phyloP scores from a whole-genome alignment of 2,329 filamentous ascomycete species.

The Fusarium udum region DNA sequence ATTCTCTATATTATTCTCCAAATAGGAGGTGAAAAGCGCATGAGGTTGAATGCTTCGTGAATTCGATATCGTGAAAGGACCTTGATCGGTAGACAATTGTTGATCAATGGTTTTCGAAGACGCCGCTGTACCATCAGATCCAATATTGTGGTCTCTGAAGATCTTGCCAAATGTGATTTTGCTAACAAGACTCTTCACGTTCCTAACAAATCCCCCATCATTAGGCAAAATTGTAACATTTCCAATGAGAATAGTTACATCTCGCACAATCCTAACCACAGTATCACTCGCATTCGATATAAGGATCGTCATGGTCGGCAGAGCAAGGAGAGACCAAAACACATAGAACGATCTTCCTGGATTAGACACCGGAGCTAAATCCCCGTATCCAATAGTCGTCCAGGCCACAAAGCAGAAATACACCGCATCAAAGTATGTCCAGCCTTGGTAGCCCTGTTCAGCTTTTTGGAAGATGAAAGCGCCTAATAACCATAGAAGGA shows the following conservation, averaged over 20 bases:
- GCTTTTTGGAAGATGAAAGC: neutral
- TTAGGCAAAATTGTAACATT: neutral
- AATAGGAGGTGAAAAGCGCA: neutral
- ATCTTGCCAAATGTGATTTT: neutral
- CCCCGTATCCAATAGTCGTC: slow-evolving; percentile 3
- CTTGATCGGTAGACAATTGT: too few relatives aligned
- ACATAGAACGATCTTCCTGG: neutral
- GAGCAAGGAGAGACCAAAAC: neutral
- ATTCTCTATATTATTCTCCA: too few relatives aligned
- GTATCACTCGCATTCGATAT: slow-evolving; percentile 2
- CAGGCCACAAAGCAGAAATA: slow-evolving; percentile 5
- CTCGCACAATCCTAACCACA: neutral
- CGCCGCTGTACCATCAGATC: neutral
- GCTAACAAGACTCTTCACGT: neutral
- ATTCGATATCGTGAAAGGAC: neutral
- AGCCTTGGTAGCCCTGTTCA: neutral
- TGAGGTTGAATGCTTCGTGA: too few relatives aligned
- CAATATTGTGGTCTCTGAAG: neutral
- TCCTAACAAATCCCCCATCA: neutral
- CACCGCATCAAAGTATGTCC: slow-evolving; percentile 3
- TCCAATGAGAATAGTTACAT: neutral
- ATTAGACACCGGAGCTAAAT: neutral
- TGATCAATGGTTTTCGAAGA: neutral
- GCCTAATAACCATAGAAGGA: neutral
- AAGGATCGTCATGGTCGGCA: neutral